Base-by-base conservation (phyloP, 139 green algal genomes). In the Axilococcus clingmanii region DNA sequence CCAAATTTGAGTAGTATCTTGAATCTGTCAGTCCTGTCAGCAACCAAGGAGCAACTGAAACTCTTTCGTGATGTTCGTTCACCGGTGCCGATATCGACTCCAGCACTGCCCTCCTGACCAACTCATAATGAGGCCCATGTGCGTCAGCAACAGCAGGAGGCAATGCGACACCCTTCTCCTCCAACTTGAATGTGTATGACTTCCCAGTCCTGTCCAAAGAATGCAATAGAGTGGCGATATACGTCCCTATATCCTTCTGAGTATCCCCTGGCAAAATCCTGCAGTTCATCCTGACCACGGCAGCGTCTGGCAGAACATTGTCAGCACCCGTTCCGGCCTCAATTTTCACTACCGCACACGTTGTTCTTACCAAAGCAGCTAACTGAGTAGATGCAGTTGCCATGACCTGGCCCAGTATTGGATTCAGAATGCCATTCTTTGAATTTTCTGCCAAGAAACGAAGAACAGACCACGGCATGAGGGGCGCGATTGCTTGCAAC, bases 281-380 rank as follows among this genome's bases (percentile, higher is more conserved):
- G 52, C 78, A 74, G 59, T 87, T 87, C 40, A 86, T 42, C 6
- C 45, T 52, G 31, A 80, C 58, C 1, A 22, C 53, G 16, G 42
- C 79, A 3, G 22, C 29, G 6, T 48, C 46, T 5, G 79, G 79
- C 29, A 87, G 32, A 17, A 87, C 77, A 45, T 87, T 87, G 34
- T 78, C 63, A 11, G 73, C 77, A 7, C 66, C 32, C 42, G 63
- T 57, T 17, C 55, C 61, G 3, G 71, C 54, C 9, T 31, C 11
- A 15, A 79, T 25, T 14, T 19, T 17, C 49, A 65, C 43, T 22
- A 74, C 56, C 12, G 48, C 69, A 4, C 49, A 52, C 7, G 74
- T 84, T 25, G 63, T 78, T 34, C 74, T 61, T 24, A 76, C 63
- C 48, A 76, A 48, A 14, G 59, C 35, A 16, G 42, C 49, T 6